Evolutionary conservation across 805 yeast species (phyloP).

Genomic region (Maudiozyma serrabonitensis): DNA sequence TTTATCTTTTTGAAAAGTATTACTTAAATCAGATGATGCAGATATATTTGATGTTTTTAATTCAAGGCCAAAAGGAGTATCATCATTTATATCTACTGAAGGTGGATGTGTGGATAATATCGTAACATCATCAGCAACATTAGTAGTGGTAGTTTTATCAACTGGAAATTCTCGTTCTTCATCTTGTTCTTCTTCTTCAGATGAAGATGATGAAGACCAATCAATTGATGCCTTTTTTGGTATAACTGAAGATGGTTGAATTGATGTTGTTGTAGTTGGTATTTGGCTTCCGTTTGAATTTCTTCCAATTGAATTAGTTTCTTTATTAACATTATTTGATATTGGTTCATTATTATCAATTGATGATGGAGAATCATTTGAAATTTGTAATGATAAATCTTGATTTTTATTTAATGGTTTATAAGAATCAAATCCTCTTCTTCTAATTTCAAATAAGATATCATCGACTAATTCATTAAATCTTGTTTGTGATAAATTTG

Average conservation of each 20-base stretch:
- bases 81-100: too few relatives aligned
- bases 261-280: conserved; percentile 28
- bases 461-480: conserved; percentile 89
- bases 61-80: too few relatives aligned
- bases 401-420: not conserved
- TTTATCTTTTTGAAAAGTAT: too few relatives aligned
- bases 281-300: not conserved
- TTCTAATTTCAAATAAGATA: conserved; percentile 74
- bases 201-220: conserved; percentile 83
- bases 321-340: not conserved
- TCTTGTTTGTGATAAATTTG: conserved; percentile 69
- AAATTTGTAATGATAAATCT: not conserved
- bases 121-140: too few relatives aligned
- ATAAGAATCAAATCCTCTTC: conserved; percentile 47
- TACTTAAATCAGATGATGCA: too few relatives aligned
- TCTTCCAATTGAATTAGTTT: not conserved
- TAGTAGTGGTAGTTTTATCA: not conserved
- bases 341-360: not conserved
- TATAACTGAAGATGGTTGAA: conserved; percentile 59
- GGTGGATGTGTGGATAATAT: too few relatives aligned
- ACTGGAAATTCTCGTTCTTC: not conserved
- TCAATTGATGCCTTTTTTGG: conserved; percentile 79
- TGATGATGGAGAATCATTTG: not conserved
- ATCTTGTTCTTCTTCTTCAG: conserved; percentile 39
- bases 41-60: too few relatives aligned